phyloP scores from a whole-genome alignment of 2,329 filamentous ascomycete species.

The Beauveria australis region DNA sequence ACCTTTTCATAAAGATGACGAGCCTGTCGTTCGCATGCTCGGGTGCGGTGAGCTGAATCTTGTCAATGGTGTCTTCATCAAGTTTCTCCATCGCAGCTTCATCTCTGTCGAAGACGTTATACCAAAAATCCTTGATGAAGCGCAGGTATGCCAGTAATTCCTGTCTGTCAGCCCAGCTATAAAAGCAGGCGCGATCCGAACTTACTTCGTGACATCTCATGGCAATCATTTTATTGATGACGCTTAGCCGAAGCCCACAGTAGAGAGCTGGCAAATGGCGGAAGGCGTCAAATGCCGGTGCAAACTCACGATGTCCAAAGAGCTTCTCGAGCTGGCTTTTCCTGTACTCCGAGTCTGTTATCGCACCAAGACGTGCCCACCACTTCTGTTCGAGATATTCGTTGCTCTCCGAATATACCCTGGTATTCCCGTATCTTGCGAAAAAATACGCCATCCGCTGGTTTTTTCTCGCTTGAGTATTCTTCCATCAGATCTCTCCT shows the following conservation, averaged over 20 bases:
- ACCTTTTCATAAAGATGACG: too few relatives aligned
- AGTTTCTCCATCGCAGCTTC: conserved; percentile 20
- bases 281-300: conserved; percentile 24
- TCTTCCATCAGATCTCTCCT: conserved; percentile 5
- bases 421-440: conserved; percentile 18
- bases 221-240: conserved; percentile 12
- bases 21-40: conserved; percentile 14
- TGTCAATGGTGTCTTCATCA: conserved; percentile 23
- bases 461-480: conserved; percentile 13
- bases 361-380: conserved; percentile 18
- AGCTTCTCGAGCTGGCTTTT: conserved; percentile 16
- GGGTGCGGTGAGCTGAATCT: conserved; percentile 25
- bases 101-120: conserved; percentile 21
- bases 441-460: conserved; percentile 14
- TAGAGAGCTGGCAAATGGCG: conserved; percentile 23
- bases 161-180: conserved; percentile 15
- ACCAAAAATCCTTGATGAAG: conserved; percentile 25
- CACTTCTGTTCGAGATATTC: conserved; percentile 16
- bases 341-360: conserved; percentile 16
- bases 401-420: conserved; percentile 12
- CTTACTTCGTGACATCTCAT: conserved; percentile 21
- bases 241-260: conserved; percentile 23
- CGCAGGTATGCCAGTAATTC: conserved; percentile 24
- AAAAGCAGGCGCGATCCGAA: conserved; percentile 12
- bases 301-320: conserved; percentile 14